Evolutionary conservation across 2,329 filamentous ascomycete species (phyloP), one percentile per base, ranked within the genome.

Genomic region (Sphaerostilbella broomeana): DNA sequence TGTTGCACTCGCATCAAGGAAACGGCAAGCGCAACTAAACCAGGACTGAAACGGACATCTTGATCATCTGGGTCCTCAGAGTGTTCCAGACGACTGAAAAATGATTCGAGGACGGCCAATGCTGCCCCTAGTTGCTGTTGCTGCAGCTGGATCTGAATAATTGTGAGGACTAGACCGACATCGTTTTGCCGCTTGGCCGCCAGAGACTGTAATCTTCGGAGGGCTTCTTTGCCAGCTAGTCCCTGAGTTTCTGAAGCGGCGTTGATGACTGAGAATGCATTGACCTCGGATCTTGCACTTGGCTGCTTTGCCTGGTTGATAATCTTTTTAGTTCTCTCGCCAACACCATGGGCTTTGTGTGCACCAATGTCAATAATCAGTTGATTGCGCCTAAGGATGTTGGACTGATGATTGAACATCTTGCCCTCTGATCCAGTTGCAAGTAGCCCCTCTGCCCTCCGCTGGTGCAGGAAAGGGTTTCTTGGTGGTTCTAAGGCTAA

Each of bases 1-100:
- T 84, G 81, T 58, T 92, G 82, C 2, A 73, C 67, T 51, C 78
- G 77, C 62, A 95, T 92, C 0, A 98, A 70, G 2, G 85, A 80
- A 8, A 94, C 81, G 3, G 85, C 70, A 2, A 90, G 70, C 1
- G 86, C 87, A 19, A 97, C 75, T 2, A 98, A 69, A 3, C 90
- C 90, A 0, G 92, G 90, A 18, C 86, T 81, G 59, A 82, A 92
- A 9, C 89, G 81, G 18, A 84, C 76, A 50, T 88, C 79, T 41
- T 78, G 69, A 42, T 81, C 71, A 12, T 73, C 68, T 3, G 71
- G 56, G 1, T 68, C 65, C 5, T 59, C 69, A 3, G 76, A 77
- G 33, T 76, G 63, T 51, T 90, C 85, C 2, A 95, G 70, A 8
- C 75, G 75, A 46, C 73, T 73, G 40, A 95, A 74, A 56, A 92